Base-by-base conservation (phyloP, 2,329 filamentous ascomycete genomes). In the Trichoderma atroviride region DNA sequence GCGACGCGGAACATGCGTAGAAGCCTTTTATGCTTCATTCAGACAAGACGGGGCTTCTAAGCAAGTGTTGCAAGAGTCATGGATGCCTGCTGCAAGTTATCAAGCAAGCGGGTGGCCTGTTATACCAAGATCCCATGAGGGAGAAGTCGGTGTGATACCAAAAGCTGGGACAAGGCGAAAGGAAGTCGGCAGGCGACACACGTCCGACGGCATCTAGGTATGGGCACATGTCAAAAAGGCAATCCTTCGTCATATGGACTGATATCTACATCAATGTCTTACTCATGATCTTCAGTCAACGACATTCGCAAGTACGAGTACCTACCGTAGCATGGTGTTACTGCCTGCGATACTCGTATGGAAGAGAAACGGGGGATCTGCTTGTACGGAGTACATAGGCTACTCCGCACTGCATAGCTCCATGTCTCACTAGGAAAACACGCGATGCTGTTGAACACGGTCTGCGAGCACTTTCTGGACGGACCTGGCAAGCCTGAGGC, bases 391-490 rank as follows among this genome's bases (percentile, higher is more conserved):
- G 37, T n/a, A 47, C 24, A 35, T 50, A 35, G 33, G 11, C 33
- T 14, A n/a, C 27, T 66, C 63, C 37, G 53, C 37, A 33, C 35
- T n/a, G 57, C 63, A 29, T 9, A 22, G 24, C 29, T 47, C 55
- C n/a, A 35, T 43, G 56, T 59, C 52, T 59, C 27, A 43, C 19
- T 43, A 52, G 24, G 47, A 57, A 19, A 19, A 31, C 35, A 47
- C 33, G 19, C 53, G 27, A 35, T 52, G 27, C 19, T 33, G 47
- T 58, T 47, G 55, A 69, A 61, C 52, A 66, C 61, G 27, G 53
- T 19, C 52, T 69, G 60, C 53, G 60, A 64, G 60, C 58, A 64
- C 61, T 69, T 59, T 24, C 29, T 58, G 40, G 50, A 50, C 57
- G 55, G 40, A 33, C 47, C 27, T 61, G 31, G 47, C 68, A 65